phyloP scores from a whole-genome alignment of 257 asterid genomes.

The Nicotiana benthamiana region DNA sequence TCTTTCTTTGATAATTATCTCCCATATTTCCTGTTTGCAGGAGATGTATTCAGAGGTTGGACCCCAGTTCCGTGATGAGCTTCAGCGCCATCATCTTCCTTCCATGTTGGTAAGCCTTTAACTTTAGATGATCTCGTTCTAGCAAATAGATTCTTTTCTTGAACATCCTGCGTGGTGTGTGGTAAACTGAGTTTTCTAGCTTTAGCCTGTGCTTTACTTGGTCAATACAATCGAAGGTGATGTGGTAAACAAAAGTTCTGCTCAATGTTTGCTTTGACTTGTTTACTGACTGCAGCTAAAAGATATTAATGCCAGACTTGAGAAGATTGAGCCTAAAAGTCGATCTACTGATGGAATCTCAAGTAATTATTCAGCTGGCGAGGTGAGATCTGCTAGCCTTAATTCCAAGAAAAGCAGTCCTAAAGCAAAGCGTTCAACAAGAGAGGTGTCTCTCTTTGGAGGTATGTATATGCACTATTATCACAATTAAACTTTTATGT shows the following conservation, averaged over 20 bases:
- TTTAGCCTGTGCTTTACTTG: slow-evolving; percentile 5
- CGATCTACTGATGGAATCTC: slow-evolving; percentile 56
- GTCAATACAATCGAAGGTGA: not conserved
- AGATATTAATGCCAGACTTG: slow-evolving; percentile 86
- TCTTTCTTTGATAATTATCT: not conserved
- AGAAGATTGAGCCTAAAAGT: slow-evolving; percentile 78
- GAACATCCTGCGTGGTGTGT: not conserved
- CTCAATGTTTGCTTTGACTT: slow-evolving; percentile 17
- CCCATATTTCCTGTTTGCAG: slow-evolving; percentile 28
- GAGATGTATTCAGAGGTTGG: slow-evolving; percentile 91
- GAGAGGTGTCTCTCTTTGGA: slow-evolving; percentile 90
- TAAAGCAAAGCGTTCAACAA: slow-evolving; percentile 61
- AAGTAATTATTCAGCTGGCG: slow-evolving; percentile 48
- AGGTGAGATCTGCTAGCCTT: slow-evolving; percentile 45
- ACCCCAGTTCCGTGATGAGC: slow-evolving; percentile 89
- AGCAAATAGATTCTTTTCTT: not conserved
- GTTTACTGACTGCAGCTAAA: slow-evolving; percentile 52
- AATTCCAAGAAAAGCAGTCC: slow-evolving; percentile 84
- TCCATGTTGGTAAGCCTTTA: slow-evolving; percentile 48
- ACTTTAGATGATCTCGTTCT: not conserved
- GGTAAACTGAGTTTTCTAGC: not conserved
- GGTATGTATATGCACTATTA: slow-evolving; percentile 44
- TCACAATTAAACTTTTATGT: not conserved
- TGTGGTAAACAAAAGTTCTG: not conserved
- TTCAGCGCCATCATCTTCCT: slow-evolving; percentile 77